These are phyloP conservation scores for Thecaphora thlaspeos DNA, from an alignment of 1,284 basidiomycete genomes.

Conservation along the genomic window DNA sequence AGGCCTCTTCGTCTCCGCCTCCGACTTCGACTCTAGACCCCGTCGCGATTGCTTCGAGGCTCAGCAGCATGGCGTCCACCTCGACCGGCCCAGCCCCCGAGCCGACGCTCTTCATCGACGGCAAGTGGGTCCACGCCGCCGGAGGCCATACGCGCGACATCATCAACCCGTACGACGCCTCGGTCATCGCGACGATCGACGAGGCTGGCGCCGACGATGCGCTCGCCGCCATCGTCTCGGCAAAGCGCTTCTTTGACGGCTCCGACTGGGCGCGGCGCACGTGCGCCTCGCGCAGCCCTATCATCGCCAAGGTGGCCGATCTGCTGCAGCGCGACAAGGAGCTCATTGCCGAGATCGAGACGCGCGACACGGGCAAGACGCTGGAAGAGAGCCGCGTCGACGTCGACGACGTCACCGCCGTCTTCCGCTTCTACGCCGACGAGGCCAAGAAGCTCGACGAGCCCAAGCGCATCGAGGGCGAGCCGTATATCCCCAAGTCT, in stretches of 20 bases:
- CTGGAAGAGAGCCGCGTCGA: slow-evolving; percentile 50
- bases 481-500: slow-evolving; percentile 40
- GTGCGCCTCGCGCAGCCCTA: slow-evolving; percentile 30
- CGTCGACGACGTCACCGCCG: slow-evolving; percentile 55
- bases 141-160: slow-evolving; percentile 43
- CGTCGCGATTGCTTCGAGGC: slow-evolving; percentile 23
- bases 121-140: slow-evolving; percentile 48
- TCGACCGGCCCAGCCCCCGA: slow-evolving; percentile 24
- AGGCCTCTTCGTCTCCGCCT: neutral
- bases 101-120: slow-evolving; percentile 56
- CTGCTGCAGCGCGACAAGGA: slow-evolving; percentile 50
- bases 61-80: slow-evolving; percentile 40
- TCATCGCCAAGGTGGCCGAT: slow-evolving; percentile 44
- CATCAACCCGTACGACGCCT: slow-evolving; percentile 51
- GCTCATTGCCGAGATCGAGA: slow-evolving; percentile 49
- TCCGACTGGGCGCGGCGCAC: slow-evolving; percentile 43
- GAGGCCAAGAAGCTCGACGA: slow-evolving; percentile 50
- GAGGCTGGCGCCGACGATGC: slow-evolving; percentile 51
- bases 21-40: slow-evolving; percentile 6
- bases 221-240: slow-evolving; percentile 40
- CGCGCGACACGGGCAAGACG: slow-evolving; percentile 56
- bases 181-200: slow-evolving; percentile 44
- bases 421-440: slow-evolving; percentile 55
- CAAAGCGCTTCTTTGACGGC: slow-evolving; percentile 42
- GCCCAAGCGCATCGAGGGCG: slow-evolving; percentile 41